Conservation (phyloP, 1,284 basidiomycete species). For the Dichomitus squalens region DNA sequence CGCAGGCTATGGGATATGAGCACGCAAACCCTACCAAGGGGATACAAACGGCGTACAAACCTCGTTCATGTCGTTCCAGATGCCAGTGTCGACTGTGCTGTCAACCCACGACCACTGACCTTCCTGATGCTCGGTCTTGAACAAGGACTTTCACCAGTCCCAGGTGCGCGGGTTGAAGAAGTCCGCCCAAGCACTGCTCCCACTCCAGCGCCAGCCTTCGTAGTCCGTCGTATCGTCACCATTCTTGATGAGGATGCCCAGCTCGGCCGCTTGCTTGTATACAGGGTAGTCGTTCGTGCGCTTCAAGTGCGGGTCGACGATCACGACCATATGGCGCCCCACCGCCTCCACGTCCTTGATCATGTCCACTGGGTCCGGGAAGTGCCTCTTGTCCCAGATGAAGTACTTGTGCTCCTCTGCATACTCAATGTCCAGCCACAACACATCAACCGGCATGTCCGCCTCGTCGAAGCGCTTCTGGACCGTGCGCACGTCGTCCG, state of each 20-base stretch:
- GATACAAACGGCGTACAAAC: constrained; percentile 31
- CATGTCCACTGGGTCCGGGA: constrained; percentile 96
- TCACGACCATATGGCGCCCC: constrained; percentile 96
- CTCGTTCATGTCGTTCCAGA: constrained; percentile 99
- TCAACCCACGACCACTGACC: constrained; percentile 72
- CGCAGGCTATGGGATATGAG: constrained; percentile 67
- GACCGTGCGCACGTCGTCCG: constrained; percentile 88
- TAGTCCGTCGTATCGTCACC: constrained; percentile 81
- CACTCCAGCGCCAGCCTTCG: constrained; percentile 99
- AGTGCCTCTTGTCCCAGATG: constrained; percentile 92
- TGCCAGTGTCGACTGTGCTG: constrained; percentile 81
- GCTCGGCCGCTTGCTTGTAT: constrained; percentile 84
- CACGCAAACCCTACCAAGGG: background rate
- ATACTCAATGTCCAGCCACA: constrained; percentile 99
- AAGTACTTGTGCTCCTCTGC: constrained; percentile 96
- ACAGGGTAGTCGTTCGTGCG: constrained; percentile 80
- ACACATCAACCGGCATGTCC: constrained; percentile 94
- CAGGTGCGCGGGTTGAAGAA: constrained; percentile 92
- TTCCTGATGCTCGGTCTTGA: constrained; percentile 59
- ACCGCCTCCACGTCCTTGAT: constrained; percentile 83
- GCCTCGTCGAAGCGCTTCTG: constrained; percentile 89
- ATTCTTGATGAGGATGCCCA: constrained; percentile 82
- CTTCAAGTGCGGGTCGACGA: constrained; percentile 97
- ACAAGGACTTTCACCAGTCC: constrained; percentile 90
- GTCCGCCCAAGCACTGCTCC: constrained; percentile 94